These are phyloP conservation scores for Skeletonema menzelii DNA, from an alignment of 108 stramenopile species.

Conservation along the genomic window DNA sequence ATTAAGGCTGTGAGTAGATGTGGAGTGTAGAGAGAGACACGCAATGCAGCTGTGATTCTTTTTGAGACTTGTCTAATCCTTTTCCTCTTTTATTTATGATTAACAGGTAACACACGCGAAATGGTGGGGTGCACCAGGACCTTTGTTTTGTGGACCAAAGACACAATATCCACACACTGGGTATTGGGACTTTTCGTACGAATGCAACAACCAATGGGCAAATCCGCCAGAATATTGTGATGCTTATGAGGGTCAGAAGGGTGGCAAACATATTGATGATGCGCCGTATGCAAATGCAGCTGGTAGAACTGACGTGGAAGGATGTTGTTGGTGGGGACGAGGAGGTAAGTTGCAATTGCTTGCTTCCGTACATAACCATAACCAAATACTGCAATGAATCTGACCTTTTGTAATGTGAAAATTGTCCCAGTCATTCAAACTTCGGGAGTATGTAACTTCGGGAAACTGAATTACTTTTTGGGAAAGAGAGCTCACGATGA, in stretches of 20 bases:
- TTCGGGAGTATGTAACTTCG: conserved; percentile 48
- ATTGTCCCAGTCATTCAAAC: conserved; percentile 23
- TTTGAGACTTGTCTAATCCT: background rate
- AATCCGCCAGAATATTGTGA: conserved; percentile 43
- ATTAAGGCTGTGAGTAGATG: conserved; percentile 32
- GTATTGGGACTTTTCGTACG: conserved; percentile 40
- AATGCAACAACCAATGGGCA: conserved; percentile 48
- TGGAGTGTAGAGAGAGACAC: background rate
- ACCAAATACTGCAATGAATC: background rate
- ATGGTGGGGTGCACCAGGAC: conserved; percentile 53
- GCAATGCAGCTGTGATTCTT: background rate
- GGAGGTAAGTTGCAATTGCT: background rate
- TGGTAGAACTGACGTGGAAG: conserved; percentile 53
- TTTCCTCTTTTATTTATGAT: background rate
- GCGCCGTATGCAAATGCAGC: conserved; percentile 33
- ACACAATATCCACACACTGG: conserved; percentile 35
- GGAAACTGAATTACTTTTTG: conserved; percentile 46
- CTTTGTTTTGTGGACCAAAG: conserved; percentile 42
- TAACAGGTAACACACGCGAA: conserved; percentile 44
- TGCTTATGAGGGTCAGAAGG: conserved; percentile 51
- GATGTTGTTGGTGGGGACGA: conserved; percentile 51
- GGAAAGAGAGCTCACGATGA: conserved; percentile 50
- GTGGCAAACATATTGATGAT: conserved; percentile 41
- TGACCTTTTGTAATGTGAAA: background rate
- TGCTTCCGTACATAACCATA: too few relatives aligned